Conservation (phyloP, 106 monocot species). For the Acorus gramineus region DNA sequence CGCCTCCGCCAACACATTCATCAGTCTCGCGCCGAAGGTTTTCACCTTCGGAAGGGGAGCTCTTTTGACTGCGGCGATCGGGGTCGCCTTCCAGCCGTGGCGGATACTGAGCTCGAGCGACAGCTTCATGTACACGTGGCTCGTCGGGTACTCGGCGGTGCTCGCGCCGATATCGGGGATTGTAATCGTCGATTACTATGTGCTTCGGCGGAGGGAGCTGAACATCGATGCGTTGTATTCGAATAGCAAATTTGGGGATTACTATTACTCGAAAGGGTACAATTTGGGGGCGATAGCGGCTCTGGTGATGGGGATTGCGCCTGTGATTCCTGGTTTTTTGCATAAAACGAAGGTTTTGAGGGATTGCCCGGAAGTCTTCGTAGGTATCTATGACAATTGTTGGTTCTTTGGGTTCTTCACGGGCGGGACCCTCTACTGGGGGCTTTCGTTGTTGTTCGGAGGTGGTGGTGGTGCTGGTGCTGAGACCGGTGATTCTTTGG, state of each 20-base stretch:
- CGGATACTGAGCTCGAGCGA: slow-evolving; percentile 20
- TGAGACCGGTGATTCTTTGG: too few relatives aligned
- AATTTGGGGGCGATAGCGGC: slow-evolving; percentile 27
- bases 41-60: slow-evolving; percentile 35
- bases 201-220: slow-evolving; percentile 17
- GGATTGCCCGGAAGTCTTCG: background rate
- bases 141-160: slow-evolving; percentile 34
- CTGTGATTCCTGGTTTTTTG: slow-evolving; percentile 39
- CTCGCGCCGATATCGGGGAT: slow-evolving; percentile 34
- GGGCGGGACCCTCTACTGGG: slow-evolving; percentile 15
- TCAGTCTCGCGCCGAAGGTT: slow-evolving; percentile 23
- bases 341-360: slow-evolving; percentile 17
- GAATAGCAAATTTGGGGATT: slow-evolving; percentile 1
- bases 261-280: slow-evolving; percentile 33
- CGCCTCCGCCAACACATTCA: slow-evolving; percentile 33
- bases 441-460: too few relatives aligned
- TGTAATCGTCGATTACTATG: slow-evolving; percentile 32
- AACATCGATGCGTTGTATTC: slow-evolving; percentile 24
- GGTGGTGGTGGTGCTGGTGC: too few relatives aligned
- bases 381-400: slow-evolving; percentile 17
- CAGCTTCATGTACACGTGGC: slow-evolving; percentile 41
- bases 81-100: slow-evolving; percentile 52
- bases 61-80: slow-evolving; percentile 15
- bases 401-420: slow-evolving; percentile 52
- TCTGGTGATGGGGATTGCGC: slow-evolving; percentile 19